Evolutionary conservation across 805 yeast genomes (phyloP).

Genomic region (Saccharomycopsis sp.): DNA sequence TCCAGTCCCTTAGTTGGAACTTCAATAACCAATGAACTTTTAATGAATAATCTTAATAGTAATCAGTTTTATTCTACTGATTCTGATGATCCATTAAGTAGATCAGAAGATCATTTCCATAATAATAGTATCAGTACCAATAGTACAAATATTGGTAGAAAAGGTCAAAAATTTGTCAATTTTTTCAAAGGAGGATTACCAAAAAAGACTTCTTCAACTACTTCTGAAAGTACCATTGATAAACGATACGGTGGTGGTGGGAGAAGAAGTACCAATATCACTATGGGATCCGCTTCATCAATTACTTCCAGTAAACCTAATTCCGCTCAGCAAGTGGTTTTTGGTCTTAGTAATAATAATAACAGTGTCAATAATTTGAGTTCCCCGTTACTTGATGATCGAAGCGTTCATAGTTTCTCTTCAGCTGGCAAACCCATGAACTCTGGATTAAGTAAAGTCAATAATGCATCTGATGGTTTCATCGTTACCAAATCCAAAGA

Average conservation of each 20-base stretch:
- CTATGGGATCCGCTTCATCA: not conserved
- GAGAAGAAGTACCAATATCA: not conserved
- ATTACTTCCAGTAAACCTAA: not conserved
- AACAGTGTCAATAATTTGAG: not conserved
- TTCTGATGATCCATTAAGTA: not conserved
- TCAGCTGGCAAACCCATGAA: no score
- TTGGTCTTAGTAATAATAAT: not conserved
- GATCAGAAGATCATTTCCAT: not conserved
- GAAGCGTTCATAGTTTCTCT: no score
- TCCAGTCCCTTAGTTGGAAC: not conserved
- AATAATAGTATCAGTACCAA: no score
- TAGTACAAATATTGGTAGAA: no score
- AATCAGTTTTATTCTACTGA: no score
- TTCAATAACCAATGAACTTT: not conserved
- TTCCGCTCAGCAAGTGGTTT: not conserved
- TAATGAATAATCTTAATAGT: no score
- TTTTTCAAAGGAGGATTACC: constrained; percentile 7
- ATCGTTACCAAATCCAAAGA: not conserved
- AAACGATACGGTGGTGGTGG: no score
- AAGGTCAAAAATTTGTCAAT: constrained; percentile 8
- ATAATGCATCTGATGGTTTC: constrained; percentile 1
- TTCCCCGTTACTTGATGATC: no score
- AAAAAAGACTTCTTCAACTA: not conserved
- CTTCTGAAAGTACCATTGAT: not conserved
- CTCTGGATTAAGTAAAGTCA: not conserved